A percentile compares a stretch with the other conserved stretches of the same genome.
phyloP scores from a whole-genome alignment of 1,139 yeast genomes.

The Tardiomyces digboiensis region DNA sequence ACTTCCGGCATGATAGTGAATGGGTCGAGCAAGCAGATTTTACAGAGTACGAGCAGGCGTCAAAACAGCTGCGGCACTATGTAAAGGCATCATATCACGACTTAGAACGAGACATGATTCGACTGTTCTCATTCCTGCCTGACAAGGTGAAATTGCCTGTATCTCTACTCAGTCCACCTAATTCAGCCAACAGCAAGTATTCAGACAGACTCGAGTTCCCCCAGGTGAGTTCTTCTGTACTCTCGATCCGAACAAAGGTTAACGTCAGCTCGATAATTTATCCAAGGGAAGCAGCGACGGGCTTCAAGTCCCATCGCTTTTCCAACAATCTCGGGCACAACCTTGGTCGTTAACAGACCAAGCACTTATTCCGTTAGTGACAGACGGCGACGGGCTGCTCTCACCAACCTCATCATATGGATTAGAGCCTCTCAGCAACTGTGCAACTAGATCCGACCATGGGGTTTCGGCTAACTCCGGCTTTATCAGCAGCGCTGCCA shows the following conservation, averaged over 20 bases:
- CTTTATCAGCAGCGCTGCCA: too few relatives aligned
- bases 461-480: too few relatives aligned
- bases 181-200: neutral
- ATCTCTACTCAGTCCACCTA: neutral
- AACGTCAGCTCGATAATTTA: too few relatives aligned
- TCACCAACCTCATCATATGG: neutral
- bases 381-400: neutral
- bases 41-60: conserved; percentile 21
- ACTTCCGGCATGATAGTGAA: conserved; percentile 13
- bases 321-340: too few relatives aligned
- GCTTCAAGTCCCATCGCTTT: too few relatives aligned
- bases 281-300: too few relatives aligned
- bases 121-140: conserved; percentile 12
- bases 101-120: conserved; percentile 12
- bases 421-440: too few relatives aligned
- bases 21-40: conserved; percentile 23
- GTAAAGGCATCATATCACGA: conserved; percentile 16
- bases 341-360: too few relatives aligned
- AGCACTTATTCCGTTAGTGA: too few relatives aligned
- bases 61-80: conserved; percentile 15
- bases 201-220: conserved; percentile 2
- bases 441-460: too few relatives aligned
- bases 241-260: too few relatives aligned
- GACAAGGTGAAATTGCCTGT: neutral
- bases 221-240: too few relatives aligned